phyloP scores from a whole-genome alignment of 768 basidiomycete genomes.

The Cytidiella melzeri region DNA sequence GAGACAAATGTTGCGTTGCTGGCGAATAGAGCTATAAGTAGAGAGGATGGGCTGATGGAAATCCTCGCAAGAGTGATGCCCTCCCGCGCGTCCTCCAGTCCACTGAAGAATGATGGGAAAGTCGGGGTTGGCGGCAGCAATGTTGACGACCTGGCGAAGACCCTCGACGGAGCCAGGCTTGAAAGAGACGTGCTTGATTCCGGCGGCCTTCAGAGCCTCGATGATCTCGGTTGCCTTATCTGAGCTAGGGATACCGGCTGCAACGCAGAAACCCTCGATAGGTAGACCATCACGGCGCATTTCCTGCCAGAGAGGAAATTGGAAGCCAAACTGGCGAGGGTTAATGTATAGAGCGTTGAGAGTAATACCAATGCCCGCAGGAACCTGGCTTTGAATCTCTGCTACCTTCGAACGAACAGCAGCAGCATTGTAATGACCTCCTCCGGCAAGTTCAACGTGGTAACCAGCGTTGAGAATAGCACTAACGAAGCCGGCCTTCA shows the following conservation, averaged over 20 bases:
- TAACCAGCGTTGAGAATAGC: conserved; percentile 91
- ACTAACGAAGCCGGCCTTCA: conserved; percentile 91
- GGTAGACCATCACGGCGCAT: conserved; percentile 94
- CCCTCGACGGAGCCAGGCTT: conserved; percentile 98
- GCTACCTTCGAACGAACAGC: conserved; percentile 86
- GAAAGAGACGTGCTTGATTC: conserved; percentile 95
- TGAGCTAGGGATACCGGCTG: conserved; percentile 92
- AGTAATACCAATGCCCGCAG: conserved; percentile 86
- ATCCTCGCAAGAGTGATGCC: conserved; percentile 97
- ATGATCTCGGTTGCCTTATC: conserved; percentile 99
- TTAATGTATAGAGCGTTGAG: conserved; percentile 98
- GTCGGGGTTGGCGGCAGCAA: conserved; percentile 88
- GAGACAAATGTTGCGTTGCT: conserved; percentile 81
- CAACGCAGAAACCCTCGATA: conserved; percentile 98
- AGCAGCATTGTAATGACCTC: conserved; percentile 90
- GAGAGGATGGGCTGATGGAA: conserved; percentile 94
- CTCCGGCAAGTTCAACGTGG: conserved; percentile 96
- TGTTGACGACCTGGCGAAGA: conserved; percentile 94
- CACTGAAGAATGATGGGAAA: conserved; percentile 98
- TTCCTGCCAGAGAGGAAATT: conserved; percentile 96
- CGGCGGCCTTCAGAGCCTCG: conserved; percentile 67
- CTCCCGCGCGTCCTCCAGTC: conserved; percentile 98
- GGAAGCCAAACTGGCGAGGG: conserved; percentile 94
- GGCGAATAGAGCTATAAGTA: conserved; percentile 87
- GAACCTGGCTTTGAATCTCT: conserved; percentile 84